phyloP scores from a whole-genome alignment of 1,284 basidiomycete genomes.

The Thecaphora frezii region DNA sequence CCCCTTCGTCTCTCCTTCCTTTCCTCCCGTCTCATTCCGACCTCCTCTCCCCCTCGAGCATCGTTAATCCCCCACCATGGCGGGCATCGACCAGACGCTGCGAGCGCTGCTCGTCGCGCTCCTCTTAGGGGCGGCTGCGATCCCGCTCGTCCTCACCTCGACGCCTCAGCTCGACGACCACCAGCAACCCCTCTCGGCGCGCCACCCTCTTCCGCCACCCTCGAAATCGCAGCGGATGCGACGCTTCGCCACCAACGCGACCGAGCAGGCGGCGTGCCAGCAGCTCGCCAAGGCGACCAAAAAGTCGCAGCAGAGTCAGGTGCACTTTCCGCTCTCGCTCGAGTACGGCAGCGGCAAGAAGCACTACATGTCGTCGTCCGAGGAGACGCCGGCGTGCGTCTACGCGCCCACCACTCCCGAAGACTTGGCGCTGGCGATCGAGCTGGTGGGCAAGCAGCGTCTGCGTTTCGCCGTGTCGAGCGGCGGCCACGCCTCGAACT shows the following conservation, averaged over 20 bases:
- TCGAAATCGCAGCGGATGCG: not conserved
- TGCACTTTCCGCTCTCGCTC: constrained; percentile 22
- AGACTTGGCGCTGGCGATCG: constrained; percentile 35
- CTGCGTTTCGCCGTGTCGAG: constrained; percentile 36
- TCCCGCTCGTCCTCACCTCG: not conserved
- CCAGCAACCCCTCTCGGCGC: not conserved
- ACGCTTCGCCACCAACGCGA: constrained; percentile 13
- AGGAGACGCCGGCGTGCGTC: constrained; percentile 30
- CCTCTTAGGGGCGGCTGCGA: not conserved
- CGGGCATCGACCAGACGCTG: not conserved
- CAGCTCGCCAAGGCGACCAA: constrained; percentile 15
- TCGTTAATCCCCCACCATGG: constrained; percentile 1
- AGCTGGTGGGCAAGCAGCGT: constrained; percentile 33
- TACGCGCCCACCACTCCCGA: constrained; percentile 24
- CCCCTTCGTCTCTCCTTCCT: no score
- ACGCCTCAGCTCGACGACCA: no score
- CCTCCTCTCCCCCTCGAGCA: no score
- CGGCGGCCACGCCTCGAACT: constrained; percentile 42
- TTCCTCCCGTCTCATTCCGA: no score
- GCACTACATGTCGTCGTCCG: constrained; percentile 33
- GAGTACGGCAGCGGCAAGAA: constrained; percentile 14
- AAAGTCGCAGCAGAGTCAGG: constrained; percentile 8
- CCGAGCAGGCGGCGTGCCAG: constrained; percentile 29
- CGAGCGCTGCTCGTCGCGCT: not conserved
- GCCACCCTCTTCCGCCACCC: not conserved